A percentile compares a stretch with the other conserved stretches of the same genome.
phyloP scores from a whole-genome alignment of 2,329 filamentous ascomycete species.

The Hysterium pulicare region DNA sequence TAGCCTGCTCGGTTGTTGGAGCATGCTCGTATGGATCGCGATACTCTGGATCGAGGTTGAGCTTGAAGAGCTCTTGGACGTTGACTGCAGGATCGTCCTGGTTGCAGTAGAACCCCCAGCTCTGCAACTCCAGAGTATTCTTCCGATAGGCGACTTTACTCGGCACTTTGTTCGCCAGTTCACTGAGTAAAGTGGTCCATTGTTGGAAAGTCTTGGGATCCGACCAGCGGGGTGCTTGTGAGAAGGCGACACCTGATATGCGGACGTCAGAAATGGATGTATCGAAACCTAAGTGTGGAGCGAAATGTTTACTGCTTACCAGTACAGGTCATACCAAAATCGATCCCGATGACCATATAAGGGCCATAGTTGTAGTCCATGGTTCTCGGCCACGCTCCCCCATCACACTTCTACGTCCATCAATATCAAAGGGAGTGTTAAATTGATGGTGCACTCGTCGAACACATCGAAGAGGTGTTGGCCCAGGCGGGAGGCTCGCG shows the following conservation, averaged over 20 bases:
- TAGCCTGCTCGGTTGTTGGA: neutral
- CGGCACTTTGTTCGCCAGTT: slow-evolving; percentile 1
- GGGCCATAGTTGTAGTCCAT: too few relatives aligned
- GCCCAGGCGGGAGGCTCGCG: too few relatives aligned
- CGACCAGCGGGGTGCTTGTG: neutral
- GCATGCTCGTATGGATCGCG: neutral
- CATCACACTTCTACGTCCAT: too few relatives aligned
- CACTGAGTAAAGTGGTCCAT: neutral
- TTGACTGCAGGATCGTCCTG: neutral
- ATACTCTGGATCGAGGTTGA: slow-evolving; percentile 1
- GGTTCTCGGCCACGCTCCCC: too few relatives aligned
- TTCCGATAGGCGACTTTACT: neutral
- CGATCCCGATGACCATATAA: too few relatives aligned
- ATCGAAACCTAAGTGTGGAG: too few relatives aligned
- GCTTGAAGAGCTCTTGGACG: neutral
- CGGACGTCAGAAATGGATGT: too few relatives aligned
- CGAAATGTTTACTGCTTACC: too few relatives aligned
- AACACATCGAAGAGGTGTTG: too few relatives aligned
- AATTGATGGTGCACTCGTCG: too few relatives aligned
- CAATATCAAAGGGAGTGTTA: too few relatives aligned
- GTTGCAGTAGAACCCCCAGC: neutral
- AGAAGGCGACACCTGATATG: slow-evolving; percentile 1
- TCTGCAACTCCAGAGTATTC: neutral
- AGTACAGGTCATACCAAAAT: slow-evolving; percentile 1
- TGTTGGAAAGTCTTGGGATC: slow-evolving; percentile 1